Conservation (phyloP, 495 filamentous ascomycete species). For the Penicillium lividum region DNA sequence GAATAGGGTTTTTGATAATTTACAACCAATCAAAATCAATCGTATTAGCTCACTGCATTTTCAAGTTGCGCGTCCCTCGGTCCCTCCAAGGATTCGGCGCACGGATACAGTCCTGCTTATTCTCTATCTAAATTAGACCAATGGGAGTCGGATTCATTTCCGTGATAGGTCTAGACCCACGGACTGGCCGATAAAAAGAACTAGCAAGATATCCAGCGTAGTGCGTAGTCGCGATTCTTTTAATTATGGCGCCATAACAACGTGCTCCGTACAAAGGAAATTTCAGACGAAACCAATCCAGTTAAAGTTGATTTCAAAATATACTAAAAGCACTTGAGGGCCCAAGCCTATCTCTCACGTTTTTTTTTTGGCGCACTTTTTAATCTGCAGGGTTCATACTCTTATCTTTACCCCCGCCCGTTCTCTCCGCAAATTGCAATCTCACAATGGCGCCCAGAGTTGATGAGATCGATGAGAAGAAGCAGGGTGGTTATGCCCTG, state of each 20-base stretch:
- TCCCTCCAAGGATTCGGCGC: background rate
- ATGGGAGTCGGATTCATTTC: background rate
- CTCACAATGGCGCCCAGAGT: constrained; percentile 6
- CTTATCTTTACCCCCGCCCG: background rate
- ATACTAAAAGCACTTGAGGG: background rate
- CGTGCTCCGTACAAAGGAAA: background rate
- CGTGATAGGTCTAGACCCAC: background rate
- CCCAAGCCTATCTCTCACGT: background rate
- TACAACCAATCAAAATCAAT: background rate
- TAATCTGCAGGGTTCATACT: background rate
- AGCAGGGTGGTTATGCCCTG: constrained; percentile 11
- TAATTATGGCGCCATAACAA: constrained; percentile 20
- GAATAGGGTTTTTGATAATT: background rate
- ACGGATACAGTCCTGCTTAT: background rate
- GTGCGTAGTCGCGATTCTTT: constrained; percentile 19
- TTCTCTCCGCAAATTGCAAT: background rate
- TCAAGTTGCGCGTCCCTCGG: background rate
- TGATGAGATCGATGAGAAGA: constrained; percentile 16
- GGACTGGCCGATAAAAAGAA: background rate
- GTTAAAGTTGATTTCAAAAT: too few relatives aligned
- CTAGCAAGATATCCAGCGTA: background rate
- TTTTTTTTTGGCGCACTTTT: background rate
- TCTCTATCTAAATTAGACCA: background rate
- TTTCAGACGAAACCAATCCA: too few relatives aligned
- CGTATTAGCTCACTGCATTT: background rate